These are phyloP conservation scores for Talaromyces piceae DNA, from an alignment of 2,329 filamentous ascomycete genomes.

Conservation along the genomic window DNA sequence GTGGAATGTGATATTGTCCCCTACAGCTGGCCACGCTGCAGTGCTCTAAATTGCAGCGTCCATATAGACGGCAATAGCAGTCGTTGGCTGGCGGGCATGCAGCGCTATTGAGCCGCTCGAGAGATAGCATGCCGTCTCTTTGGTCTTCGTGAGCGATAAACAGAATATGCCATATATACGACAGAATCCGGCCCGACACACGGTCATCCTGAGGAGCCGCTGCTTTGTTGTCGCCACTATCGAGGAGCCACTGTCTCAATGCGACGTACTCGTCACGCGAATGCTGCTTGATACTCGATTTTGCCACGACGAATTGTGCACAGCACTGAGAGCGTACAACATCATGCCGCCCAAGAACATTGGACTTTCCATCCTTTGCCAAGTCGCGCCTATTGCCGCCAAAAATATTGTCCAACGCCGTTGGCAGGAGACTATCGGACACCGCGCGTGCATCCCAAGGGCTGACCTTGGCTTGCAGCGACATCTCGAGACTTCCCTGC, in stretches of 20 bases:
- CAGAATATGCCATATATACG: slow-evolving; percentile 45
- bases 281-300: slow-evolving; percentile 43
- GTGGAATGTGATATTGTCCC: slow-evolving; percentile 35
- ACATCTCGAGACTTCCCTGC: slow-evolving; percentile 37
- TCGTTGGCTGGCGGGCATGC: slow-evolving; percentile 33
- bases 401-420: slow-evolving; percentile 28
- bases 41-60: slow-evolving; percentile 30
- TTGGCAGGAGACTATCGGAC: slow-evolving; percentile 32
- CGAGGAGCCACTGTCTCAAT: slow-evolving; percentile 48
- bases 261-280: slow-evolving; percentile 45
- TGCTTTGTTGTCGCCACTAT: slow-evolving; percentile 19
- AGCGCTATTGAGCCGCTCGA: slow-evolving; percentile 30
- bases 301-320: slow-evolving; percentile 49
- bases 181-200: slow-evolving; percentile 40
- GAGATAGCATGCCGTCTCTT: slow-evolving; percentile 21
- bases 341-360: slow-evolving; percentile 35
- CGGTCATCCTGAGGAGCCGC: slow-evolving; percentile 37
- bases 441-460: slow-evolving; percentile 38
- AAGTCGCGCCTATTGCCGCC: slow-evolving; percentile 30
- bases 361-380: slow-evolving; percentile 14
- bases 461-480: slow-evolving; percentile 29
- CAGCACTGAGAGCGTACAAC: slow-evolving; percentile 46
- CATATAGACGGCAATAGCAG: slow-evolving; percentile 41
- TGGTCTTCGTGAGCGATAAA: slow-evolving; percentile 27
- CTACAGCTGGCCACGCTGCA: slow-evolving; percentile 28